phyloP scores from a whole-genome alignment of 345 rosid genomes.

The Schrenkiella parvula region DNA sequence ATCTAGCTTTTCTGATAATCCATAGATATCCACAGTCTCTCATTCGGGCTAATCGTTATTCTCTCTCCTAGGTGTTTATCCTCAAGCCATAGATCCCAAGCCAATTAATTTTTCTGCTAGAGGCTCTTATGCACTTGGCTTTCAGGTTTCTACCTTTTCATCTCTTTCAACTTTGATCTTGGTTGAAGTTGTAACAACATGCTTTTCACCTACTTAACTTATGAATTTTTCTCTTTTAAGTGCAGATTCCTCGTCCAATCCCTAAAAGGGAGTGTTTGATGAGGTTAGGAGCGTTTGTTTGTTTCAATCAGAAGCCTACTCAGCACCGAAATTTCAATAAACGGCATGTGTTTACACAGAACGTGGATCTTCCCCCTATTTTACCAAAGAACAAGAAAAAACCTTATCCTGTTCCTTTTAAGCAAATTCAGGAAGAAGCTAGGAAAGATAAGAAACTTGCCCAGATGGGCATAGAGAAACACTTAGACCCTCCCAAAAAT shows the following conservation, averaged over 20 bases:
- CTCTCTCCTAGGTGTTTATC: neutral
- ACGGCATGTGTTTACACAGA: conserved; percentile 43
- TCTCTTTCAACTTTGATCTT: neutral
- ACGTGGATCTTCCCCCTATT: conserved; percentile 72
- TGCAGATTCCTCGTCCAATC: conserved; percentile 39
- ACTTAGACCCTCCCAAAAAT: conserved; percentile 74
- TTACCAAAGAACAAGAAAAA: conserved; percentile 82
- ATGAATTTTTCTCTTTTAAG: neutral
- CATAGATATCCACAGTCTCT: neutral
- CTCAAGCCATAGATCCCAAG: conserved; percentile 7
- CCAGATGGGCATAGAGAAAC: conserved; percentile 76
- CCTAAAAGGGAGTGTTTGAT: conserved; percentile 24
- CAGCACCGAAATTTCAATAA: conserved; percentile 26
- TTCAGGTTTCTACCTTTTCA: conserved; percentile 22
- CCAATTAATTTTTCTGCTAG: conserved; percentile 11
- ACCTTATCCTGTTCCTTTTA: conserved; percentile 71
- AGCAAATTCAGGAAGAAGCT: conserved; percentile 57
- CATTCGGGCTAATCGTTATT: neutral
- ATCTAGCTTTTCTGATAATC: neutral
- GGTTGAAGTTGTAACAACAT: neutral
- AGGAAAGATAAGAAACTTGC: conserved; percentile 70
- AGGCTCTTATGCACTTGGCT: conserved; percentile 16
- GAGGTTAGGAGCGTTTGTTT: conserved; percentile 31
- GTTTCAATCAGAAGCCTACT: conserved; percentile 41
- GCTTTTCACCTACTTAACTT: neutral